These are phyloP conservation scores for Eutypa lata DNA, from an alignment of 2,329 filamentous ascomycete species.

Conservation along the genomic window DNA sequence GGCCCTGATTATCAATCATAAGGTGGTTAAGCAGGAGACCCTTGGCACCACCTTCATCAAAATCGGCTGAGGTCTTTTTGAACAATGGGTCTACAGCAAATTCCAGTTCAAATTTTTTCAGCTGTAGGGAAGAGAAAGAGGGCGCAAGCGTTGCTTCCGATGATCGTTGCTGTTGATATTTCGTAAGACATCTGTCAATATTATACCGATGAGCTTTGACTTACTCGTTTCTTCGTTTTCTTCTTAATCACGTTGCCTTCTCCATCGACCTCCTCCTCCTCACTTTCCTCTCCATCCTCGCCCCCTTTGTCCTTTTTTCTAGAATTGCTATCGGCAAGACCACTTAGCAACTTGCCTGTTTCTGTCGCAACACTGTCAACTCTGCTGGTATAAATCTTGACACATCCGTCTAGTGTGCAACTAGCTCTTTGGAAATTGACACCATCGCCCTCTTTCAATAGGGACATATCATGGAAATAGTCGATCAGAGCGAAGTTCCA, in stretches of 20 bases:
- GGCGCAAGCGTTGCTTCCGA: constrained; percentile 91
- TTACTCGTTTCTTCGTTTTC: constrained; percentile 73
- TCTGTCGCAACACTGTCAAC: constrained; percentile 98
- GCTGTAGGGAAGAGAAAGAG: constrained; percentile 80
- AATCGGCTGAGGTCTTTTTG: constrained; percentile 97
- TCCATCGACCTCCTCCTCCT: constrained; percentile 61
- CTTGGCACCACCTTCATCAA: constrained; percentile 96
- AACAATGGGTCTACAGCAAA: constrained; percentile 97
- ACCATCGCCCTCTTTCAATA: constrained; percentile 91
- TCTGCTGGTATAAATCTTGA: constrained; percentile 98
- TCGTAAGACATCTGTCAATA: background rate
- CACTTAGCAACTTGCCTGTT: constrained; percentile 90
- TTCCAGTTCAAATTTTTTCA: constrained; percentile 97
- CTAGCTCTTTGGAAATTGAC: constrained; percentile 99
- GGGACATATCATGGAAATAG: constrained; percentile 98
- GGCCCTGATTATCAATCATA: constrained; percentile 86
- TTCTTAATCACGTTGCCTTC: constrained; percentile 55
- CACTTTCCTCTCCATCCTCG: constrained; percentile 66
- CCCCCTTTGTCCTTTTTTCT: constrained; percentile 67
- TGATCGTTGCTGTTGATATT: constrained; percentile 61
- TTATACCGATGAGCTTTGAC: constrained; percentile 10
- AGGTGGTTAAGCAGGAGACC: constrained; percentile 92
- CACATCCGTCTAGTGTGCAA: constrained; percentile 94
- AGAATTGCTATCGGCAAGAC: constrained; percentile 81
- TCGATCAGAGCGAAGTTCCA: constrained; percentile 99